Conservation (phyloP, 1,284 basidiomycete species). For the Pterula multifida region DNA sequence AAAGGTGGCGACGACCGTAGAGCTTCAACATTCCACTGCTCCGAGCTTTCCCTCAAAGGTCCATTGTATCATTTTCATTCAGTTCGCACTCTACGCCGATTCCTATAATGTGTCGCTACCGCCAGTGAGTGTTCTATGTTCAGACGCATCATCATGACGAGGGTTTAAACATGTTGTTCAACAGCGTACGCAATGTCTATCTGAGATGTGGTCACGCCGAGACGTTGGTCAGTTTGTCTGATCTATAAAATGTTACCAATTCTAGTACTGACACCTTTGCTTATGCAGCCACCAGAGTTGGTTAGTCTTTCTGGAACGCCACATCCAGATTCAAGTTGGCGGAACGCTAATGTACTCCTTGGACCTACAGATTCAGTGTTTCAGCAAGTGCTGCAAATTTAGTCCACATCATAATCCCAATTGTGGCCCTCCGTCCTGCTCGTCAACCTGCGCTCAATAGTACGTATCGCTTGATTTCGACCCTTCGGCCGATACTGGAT, state of each 20-base stretch:
- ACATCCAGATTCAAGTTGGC: not conserved
- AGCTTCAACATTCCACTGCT: no score
- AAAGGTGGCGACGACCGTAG: no score
- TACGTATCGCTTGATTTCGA: no score
- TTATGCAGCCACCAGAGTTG: conserved; percentile 19
- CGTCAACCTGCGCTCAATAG: not conserved
- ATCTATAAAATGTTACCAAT: not conserved
- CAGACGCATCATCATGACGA: not conserved
- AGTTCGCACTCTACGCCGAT: not conserved
- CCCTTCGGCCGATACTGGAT: not conserved
- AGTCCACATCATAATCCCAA: not conserved
- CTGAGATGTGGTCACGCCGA: conserved; percentile 24
- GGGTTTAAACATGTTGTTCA: conserved; percentile 2
- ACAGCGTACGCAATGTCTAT: conserved; percentile 30
- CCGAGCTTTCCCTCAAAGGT: no score
- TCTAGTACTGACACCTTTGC: conserved; percentile 1
- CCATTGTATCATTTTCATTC: not conserved
- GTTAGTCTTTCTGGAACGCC: conserved; percentile 9
- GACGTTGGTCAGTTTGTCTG: conserved; percentile 21
- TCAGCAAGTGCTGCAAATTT: not conserved
- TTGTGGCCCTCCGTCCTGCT: not conserved
- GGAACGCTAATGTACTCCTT: not conserved
- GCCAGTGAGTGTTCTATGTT: conserved; percentile 20
- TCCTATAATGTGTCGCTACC: conserved; percentile 24
- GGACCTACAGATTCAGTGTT: not conserved